Base-by-base conservation (phyloP, 305 asterid species). In the Withania somnifera region DNA sequence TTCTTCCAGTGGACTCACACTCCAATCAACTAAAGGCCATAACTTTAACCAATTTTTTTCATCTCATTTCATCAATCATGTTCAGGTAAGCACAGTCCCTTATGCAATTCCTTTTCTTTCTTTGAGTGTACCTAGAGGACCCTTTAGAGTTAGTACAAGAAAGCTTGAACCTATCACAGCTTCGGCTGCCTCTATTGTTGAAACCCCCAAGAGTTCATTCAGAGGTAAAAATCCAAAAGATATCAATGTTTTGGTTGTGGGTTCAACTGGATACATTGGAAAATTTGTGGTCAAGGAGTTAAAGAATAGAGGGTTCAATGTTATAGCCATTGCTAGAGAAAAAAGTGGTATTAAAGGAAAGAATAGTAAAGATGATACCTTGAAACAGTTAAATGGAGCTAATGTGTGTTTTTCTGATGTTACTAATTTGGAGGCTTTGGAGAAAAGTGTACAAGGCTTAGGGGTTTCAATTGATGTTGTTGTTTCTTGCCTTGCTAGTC, bases 191-290 rank as follows among this genome's bases (percentile, higher is more conserved):
- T 81, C 87, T 77, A 28, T 82, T 79, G 81, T 82, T 75, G 95
- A 90, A 84, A 34, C 88, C 19, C 83, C 92, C 53, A 82, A 80
- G 79, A 24, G 50, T 45, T 91, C 96, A n/a, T 91, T 92, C 85
- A 93, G 98, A 77, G 87, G 61, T 87, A 92, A 89, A 84, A 87
- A 71, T 67, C 93, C 97, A 8, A 89, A 88, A 76, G 97, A 93
- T 45, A 83, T 94, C 20, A 95, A 92, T 54, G 91, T 95, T 80
- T 80, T 94, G 80, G 97, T 93, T 26, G 97, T 92, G 86, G 98
- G 99, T 38, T 92, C 99, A 34, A 95, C 99, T 24, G 98, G 98
- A 57, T 95, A 95, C 73, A 94, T 95, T 82, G 99, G 99, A 26
- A 95, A 91, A 68, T 94, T 91, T 89, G 98, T 93, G 20, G 97